Evolutionary conservation across 345 rosid genomes (phyloP).

Genomic region (Carallia pectinifolia): DNA sequence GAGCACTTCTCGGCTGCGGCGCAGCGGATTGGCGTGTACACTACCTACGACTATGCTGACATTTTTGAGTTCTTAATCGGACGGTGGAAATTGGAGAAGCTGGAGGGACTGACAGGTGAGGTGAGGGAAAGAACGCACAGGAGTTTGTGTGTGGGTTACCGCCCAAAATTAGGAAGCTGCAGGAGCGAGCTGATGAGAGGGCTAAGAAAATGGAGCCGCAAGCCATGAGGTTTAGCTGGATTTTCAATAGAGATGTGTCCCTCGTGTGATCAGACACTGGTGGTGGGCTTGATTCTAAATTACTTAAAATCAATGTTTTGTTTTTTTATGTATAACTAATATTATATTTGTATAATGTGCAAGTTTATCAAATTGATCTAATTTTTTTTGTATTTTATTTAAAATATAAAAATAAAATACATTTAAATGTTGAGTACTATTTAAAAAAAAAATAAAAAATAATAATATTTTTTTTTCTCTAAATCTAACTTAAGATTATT

Average conservation of each 20-base stretch:
- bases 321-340: background rate
- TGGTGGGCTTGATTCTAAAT: too few relatives aligned
- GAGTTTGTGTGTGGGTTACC: conserved; percentile 53
- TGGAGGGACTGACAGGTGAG: conserved; percentile 54
- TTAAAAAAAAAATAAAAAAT: too few relatives aligned
- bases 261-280: conserved; percentile 1
- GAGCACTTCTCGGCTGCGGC: conserved; percentile 64
- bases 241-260: conserved; percentile 45
- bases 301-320: background rate
- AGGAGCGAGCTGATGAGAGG: conserved; percentile 59
- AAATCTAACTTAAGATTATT: too few relatives aligned
- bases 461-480: too few relatives aligned
- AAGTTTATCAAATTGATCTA: too few relatives aligned
- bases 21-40: conserved; percentile 63
- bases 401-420: too few relatives aligned
- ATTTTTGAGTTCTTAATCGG: conserved; percentile 56
- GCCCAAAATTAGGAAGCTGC: conserved; percentile 53
- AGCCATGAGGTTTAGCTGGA: conserved; percentile 57
- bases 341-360: too few relatives aligned
- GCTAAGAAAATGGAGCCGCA: conserved; percentile 44
- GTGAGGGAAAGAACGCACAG: conserved; percentile 56
- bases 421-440: too few relatives aligned
- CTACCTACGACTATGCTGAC: conserved; percentile 64
- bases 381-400: too few relatives aligned
- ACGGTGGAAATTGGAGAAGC: conserved; percentile 64